These are phyloP conservation scores for Vinca minor DNA, from an alignment of 257 asterid species.

Conservation along the genomic window DNA sequence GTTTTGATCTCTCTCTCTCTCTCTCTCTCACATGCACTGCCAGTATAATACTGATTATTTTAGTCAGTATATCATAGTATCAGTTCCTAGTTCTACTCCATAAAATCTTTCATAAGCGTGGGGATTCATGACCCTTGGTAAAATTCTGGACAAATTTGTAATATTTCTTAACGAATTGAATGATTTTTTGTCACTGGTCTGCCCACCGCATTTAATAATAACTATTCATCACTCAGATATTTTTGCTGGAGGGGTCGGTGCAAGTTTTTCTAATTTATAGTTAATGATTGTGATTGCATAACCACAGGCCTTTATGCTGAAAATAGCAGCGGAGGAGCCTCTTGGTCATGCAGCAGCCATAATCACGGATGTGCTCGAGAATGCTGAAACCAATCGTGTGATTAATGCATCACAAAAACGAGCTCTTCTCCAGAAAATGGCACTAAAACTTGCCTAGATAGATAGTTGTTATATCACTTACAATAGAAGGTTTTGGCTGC, in stretches of 20 bases:
- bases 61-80: background rate
- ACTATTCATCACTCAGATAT: background rate
- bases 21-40: background rate
- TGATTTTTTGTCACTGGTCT: background rate
- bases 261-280: background rate
- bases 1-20: slow-evolving; percentile 19
- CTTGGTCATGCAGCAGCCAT: slow-evolving; percentile 97
- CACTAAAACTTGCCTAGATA: slow-evolving; percentile 62
- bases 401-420: slow-evolving; percentile 80
- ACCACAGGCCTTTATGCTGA: slow-evolving; percentile 84
- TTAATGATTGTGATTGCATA: background rate
- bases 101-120: background rate
- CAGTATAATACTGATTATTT: too few species aligned
- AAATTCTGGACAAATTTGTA: background rate
- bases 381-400: slow-evolving; percentile 71
- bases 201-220: background rate
- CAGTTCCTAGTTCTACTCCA: background rate
- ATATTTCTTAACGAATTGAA: background rate
- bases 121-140: too few species aligned
- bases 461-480: background rate
- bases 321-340: slow-evolving; percentile 96
- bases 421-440: slow-evolving; percentile 94
- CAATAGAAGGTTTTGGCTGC: background rate
- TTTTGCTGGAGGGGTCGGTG: too few species aligned
- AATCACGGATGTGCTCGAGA: slow-evolving; percentile 81